Base-by-base conservation (phyloP, 306 rosid genomes). In the Comarum palustre region DNA sequence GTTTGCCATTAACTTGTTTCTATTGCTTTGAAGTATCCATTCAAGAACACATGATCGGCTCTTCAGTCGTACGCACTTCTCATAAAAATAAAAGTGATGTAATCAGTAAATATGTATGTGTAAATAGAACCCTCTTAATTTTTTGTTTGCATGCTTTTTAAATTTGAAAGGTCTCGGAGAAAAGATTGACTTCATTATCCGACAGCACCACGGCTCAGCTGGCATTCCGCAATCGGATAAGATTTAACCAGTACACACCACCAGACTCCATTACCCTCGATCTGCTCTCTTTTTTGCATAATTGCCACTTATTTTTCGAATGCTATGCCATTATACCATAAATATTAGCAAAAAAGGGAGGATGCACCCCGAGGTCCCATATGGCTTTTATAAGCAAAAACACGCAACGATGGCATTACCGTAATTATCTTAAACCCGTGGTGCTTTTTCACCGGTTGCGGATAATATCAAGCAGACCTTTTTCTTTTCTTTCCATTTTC, bases 401-500 rank as follows among this genome's bases (percentile, higher is more conserved):
- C 0, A 27, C 39, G 3, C 6, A n/a, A 4, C 22, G 24, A 31
- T 68, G 74, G 79, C 76, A 43, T 14, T 22, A 8, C 5, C 39
- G 80, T 78, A 66, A 63, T 77, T 77, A 43, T 8, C 2, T 19
- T 2, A 3, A 55, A 38, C 2, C 29, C 57, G 4, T 39, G 24
- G 61, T 16, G 24, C 2, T 27, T 47, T 39, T 14, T 36, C 12
- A 43, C 0, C 0, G 8, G 43, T 22, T 11, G 60, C 17, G 66
- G 82, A 81, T 77, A 77, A 81, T 68, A 79, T 77, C 41, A 71
- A 24, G 36, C 60, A 19, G 61, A 79, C 47, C 38, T 0, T 55
- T 24, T 1, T 43, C 5, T n/a, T n/a, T 27, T 48, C 6, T 42
- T 31, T 20, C 90, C 77, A 71, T 66, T 83, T 83, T 78, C 84